Percentiles rank a stretch among this genome's conserved stretches.
phyloP scores from a whole-genome alignment of 345 rosid genomes.

The Viola odorata region DNA sequence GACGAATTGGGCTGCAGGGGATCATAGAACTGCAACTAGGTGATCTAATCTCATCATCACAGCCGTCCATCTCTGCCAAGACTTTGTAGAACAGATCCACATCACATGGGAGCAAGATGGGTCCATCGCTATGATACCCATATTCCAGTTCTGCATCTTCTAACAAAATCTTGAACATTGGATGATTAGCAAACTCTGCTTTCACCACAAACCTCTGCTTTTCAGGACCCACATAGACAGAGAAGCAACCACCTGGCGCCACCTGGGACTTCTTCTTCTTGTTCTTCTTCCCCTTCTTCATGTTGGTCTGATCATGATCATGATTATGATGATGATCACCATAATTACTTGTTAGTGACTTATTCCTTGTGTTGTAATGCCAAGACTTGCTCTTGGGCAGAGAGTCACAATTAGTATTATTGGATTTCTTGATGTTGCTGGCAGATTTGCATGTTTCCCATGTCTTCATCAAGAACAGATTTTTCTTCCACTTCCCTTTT shows the following conservation, averaged over 20 bases:
- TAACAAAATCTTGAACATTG: conserved; percentile 57
- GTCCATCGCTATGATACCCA: conserved; percentile 56
- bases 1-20: conserved; percentile 11
- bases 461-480: conserved; percentile 5
- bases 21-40: conserved; percentile 11
- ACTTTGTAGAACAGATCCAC: conserved; percentile 56
- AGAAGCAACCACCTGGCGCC: conserved; percentile 58
- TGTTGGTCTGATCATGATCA: neutral
- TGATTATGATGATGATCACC: neutral
- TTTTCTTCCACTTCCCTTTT: conserved; percentile 14
- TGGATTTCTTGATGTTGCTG: neutral
- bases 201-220: conserved; percentile 47
- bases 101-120: conserved; percentile 67
- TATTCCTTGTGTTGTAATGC: conserved; percentile 1
- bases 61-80: conserved; percentile 46
- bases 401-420: neutral
- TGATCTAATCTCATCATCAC: conserved; percentile 5
- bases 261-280: conserved; percentile 14
- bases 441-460: conserved; percentile 16
- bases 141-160: conserved; percentile 73
- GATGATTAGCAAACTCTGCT: conserved; percentile 55
- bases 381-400: conserved; percentile 18
- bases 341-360: neutral
- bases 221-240: conserved; percentile 67
- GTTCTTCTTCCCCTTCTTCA: conserved; percentile 11